Evolutionary conservation across 1,284 basidiomycete species (phyloP), one percentile per base, ranked within the genome.

Genomic region (Sphagnurus paluster): DNA sequence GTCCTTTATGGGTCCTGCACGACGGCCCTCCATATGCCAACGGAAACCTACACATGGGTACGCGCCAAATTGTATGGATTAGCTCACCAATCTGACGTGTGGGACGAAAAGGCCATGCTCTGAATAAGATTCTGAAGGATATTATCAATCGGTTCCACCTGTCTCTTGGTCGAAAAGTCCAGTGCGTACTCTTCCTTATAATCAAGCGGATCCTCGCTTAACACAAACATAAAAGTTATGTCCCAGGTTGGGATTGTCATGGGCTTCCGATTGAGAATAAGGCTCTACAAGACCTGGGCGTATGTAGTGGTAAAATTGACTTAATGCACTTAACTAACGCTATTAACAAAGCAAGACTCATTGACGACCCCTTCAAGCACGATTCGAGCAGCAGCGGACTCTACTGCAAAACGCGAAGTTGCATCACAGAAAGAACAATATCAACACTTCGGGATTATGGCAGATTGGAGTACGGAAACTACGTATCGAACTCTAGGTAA

Each of bases 1-100:
- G 86, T 2, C 77, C 82, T 1, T 60, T 82, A 37, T 98, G 94
- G 62, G 84, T 98, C 19, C 74, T 97, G 39, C 95, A 97, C 59
- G 97, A 99, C 64, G 97, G 97, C 0, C 97, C 97, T 17, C 97
- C 96, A 0, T 99, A 99, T 60, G 97, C 97, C 1, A 99, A 99
- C 63, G 97, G 97, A 0, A 79, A 90, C 58, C 70, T 99, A 37
- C 97, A 99, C 62, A 94, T 96, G 75, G 96, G 94, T 93, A 55
- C 54, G 76, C 39, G 7, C 14, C 11, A 29, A n/a, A 34, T 39
- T 36, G 16, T 11, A 13, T 16, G 29, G n/a, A n/a, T 23, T 39
- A 36, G 14, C 41, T 33, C 32, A 33, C 19, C 24, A 26, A 33
- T 39, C 34, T 13, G 13, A 36, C 11, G n/a, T 38, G 39, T n/a